Percentiles rank a stretch among this genome's conserved stretches.
These are phyloP conservation scores for Exophiala lecanii-corni DNA, from an alignment of 2,329 filamentous ascomycete genomes.

Conservation along the genomic window DNA sequence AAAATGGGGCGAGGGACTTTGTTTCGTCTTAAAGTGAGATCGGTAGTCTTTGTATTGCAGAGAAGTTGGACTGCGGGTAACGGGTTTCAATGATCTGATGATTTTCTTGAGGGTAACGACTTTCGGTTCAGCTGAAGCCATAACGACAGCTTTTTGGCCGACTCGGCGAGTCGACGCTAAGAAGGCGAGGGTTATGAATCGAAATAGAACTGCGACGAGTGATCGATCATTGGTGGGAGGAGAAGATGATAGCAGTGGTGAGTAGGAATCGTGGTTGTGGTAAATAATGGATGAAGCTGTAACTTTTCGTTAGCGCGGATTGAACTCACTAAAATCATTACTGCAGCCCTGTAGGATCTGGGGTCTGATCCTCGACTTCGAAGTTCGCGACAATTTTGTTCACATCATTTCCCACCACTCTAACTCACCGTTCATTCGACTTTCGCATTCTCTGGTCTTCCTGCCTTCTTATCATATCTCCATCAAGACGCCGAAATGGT, in stretches of 20 bases:
- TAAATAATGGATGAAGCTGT: background rate
- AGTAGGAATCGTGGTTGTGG: too few relatives aligned
- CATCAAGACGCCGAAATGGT: constrained; percentile 57
- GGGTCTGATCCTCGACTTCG: too few relatives aligned
- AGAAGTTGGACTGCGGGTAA: constrained; percentile 22
- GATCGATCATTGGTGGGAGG: too few relatives aligned
- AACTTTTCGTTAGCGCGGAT: background rate
- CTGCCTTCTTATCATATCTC: background rate
- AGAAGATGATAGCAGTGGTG: too few relatives aligned
- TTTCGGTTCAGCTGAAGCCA: background rate
- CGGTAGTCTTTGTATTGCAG: constrained; percentile 22
- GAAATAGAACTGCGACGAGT: too few relatives aligned
- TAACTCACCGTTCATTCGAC: constrained; percentile 2
- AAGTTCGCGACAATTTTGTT: too few relatives aligned
- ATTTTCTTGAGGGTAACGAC: background rate
- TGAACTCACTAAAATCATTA: background rate
- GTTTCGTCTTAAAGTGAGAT: constrained; percentile 8
- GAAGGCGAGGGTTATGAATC: too few relatives aligned
- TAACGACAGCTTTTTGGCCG: background rate
- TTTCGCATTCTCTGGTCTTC: constrained; percentile 9
- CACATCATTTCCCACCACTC: too few relatives aligned
- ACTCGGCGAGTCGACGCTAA: too few relatives aligned
- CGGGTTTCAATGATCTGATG: constrained; percentile 11
- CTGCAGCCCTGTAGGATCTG: background rate
- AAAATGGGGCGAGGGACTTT: constrained; percentile 14